Percentiles rank a stretch among this genome's conserved stretches.
Conservation (phyloP, 1,284 basidiomycete species). For the Ustilago esculenta region DNA sequence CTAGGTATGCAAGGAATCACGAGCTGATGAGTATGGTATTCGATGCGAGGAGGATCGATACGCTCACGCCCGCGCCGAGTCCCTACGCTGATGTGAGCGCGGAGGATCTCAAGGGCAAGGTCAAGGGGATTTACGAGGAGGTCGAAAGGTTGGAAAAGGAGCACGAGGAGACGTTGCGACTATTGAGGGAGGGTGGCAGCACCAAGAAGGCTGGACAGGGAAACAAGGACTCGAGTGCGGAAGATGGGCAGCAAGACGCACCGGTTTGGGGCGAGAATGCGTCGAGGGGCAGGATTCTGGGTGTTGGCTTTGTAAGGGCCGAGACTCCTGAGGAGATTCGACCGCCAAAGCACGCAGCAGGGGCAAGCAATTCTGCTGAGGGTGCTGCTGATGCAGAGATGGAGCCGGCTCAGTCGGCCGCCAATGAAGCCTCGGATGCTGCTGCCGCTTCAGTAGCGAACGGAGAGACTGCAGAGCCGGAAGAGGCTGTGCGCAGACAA, state of each 20-base stretch:
- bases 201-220: no score
- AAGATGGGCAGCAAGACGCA: constrained; percentile 15
- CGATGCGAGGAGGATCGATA: constrained; percentile 60
- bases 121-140: constrained; percentile 33
- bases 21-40: constrained; percentile 60
- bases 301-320: constrained; percentile 53
- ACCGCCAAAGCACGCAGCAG: constrained; percentile 15
- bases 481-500: constrained; percentile 20
- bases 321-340: constrained; percentile 46
- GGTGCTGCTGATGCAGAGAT: constrained; percentile 7
- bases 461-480: not conserved
- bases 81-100: constrained; percentile 49
- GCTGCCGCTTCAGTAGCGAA: no score
- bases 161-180: constrained; percentile 26
- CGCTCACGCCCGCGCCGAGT: constrained; percentile 48
- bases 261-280: constrained; percentile 40
- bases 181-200: constrained; percentile 10
- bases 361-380: not conserved
- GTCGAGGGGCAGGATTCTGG: constrained; percentile 49
- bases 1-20: constrained; percentile 63
- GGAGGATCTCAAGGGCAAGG: constrained; percentile 34
- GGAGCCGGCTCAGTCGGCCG: constrained; percentile 1
- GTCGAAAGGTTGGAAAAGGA: constrained; percentile 10
- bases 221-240: not conserved
- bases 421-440: constrained; percentile 3